phyloP scores from a whole-genome alignment of 768 basidiomycete genomes.

The Paxillus involutus region DNA sequence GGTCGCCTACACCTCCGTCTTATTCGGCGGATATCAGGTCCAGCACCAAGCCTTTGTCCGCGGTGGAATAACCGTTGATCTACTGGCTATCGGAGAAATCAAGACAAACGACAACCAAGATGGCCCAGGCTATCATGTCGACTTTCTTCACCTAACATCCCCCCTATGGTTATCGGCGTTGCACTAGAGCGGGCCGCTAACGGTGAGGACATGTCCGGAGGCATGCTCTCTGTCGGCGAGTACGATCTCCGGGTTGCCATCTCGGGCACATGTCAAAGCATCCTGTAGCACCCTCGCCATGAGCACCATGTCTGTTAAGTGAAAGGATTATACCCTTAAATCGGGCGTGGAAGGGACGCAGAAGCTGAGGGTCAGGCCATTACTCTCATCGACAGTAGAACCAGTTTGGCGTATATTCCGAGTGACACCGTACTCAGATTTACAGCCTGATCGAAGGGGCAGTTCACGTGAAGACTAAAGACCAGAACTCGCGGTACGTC shows the following conservation, averaged over 20 bases:
- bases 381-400: conserved; percentile 45
- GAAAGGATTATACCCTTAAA: conserved; percentile 21
- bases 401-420: conserved; percentile 38
- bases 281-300: conserved; percentile 38
- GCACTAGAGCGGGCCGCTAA: conserved; percentile 42
- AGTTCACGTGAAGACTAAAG: conserved; percentile 32
- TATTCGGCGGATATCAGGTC: no score
- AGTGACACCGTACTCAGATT: conserved; percentile 27
- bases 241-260: conserved; percentile 35
- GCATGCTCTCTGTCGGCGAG: conserved; percentile 42
- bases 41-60: no score
- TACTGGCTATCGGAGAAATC: conserved; percentile 22
- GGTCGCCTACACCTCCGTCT: no score
- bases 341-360: conserved; percentile 32
- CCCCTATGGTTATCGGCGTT: conserved; percentile 39
- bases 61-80: background rate
- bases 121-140: conserved; percentile 23
- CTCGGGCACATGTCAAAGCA: conserved; percentile 30
- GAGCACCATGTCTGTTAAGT: conserved; percentile 37
- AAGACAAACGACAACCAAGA: conserved; percentile 12
- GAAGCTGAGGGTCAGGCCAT: conserved; percentile 29
- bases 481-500: conserved; percentile 38
- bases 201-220: conserved; percentile 38
- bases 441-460: conserved; percentile 35
- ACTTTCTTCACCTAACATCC: conserved; percentile 36